A percentile compares a stretch with the other conserved stretches of the same genome.
phyloP scores from a whole-genome alignment of 352 stramenopile species.

The Pythium guiyangense region DNA sequence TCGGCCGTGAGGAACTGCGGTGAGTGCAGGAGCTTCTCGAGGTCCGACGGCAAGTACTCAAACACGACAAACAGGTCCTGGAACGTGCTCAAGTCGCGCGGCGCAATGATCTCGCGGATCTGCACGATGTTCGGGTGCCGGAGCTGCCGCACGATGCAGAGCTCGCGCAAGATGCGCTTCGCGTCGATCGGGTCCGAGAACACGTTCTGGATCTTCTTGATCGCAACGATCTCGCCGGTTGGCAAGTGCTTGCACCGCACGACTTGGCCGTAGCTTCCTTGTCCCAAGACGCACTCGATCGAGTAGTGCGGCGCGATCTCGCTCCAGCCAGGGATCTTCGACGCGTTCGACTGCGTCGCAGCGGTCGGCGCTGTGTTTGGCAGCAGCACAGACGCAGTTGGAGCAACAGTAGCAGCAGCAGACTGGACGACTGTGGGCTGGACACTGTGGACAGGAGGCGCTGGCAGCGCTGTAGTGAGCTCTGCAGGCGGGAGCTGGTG shows the following conservation, averaged over 20 bases:
- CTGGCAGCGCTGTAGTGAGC: neutral
- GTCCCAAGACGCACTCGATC: conserved; percentile 80
- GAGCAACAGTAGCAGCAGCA: neutral
- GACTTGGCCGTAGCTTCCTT: conserved; percentile 84
- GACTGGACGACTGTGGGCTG: neutral
- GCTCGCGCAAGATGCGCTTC: conserved; percentile 80
- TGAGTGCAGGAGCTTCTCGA: conserved; percentile 84
- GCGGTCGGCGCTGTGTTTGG: neutral
- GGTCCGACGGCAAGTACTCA: conserved; percentile 78
- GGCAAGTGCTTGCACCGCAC: conserved; percentile 85
- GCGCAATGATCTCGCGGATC: conserved; percentile 84
- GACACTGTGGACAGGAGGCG: neutral
- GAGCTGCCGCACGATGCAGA: conserved; percentile 81
- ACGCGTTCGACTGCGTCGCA: conserved; percentile 48
- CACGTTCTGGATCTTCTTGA: conserved; percentile 89
- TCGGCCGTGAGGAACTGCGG: conserved; percentile 83
- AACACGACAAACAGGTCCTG: conserved; percentile 86
- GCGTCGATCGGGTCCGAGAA: conserved; percentile 86
- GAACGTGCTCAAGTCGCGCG: conserved; percentile 63
- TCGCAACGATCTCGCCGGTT: conserved; percentile 84
- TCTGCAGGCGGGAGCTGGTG: conserved; percentile 11
- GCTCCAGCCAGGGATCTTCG: conserved; percentile 75
- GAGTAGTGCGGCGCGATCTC: conserved; percentile 82
- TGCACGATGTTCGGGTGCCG: conserved; percentile 87
- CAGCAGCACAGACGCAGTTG: neutral